Evolutionary conservation across 1,284 basidiomycete genomes (phyloP), one percentile per base, ranked within the genome.

Genomic region (Mrakiaceae sp.): DNA sequence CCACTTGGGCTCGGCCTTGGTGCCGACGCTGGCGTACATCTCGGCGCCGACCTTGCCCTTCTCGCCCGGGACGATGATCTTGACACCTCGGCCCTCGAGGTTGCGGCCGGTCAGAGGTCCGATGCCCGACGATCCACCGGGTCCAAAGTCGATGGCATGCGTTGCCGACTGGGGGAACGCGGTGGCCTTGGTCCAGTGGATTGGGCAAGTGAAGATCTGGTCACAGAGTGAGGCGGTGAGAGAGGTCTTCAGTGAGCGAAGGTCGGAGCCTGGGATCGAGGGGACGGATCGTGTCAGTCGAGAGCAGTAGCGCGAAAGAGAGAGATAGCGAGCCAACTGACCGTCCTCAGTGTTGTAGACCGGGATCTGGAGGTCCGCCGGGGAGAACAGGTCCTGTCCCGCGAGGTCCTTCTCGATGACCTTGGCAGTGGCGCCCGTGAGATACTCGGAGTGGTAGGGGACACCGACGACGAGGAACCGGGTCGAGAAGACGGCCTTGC

Each of bases 131-230:
- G 90, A 75, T 46, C 94, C 94, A 68, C 95, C 95, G 0, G 95
- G 91, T 66, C 95, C 96, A 73, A 98, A 98, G 78, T 97, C 96
- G 70, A 98, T 79, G 5, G 90, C 87, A 75, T 98, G 95, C 4
- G 95, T 98, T 0, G 93, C 91, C 8, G 86, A 82, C 64, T 86
- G 81, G 1, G 91, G 88, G 83, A 94, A 96, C 71, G 86, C 80
- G 48, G 89, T 93, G 4, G 93, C 93, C 74, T 87, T 85, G 59
- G 82, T 79, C 96, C 96, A 98, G 78, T 95, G 87, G 71, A 98
- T 94, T 27, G 88, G 90, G 60, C 82, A 82, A 4, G 86, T 89
- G 76, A 96, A 95, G 73, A 98, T 94, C 76, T 96, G 94, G 70
- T 92, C 88, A 75, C 87, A 91, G 43, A 97, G 81, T 0, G 88